Evolutionary conservation across 441 rosid species (phyloP), one percentile per base, ranked within the genome.

Genomic region (Caryocar brasiliense): DNA sequence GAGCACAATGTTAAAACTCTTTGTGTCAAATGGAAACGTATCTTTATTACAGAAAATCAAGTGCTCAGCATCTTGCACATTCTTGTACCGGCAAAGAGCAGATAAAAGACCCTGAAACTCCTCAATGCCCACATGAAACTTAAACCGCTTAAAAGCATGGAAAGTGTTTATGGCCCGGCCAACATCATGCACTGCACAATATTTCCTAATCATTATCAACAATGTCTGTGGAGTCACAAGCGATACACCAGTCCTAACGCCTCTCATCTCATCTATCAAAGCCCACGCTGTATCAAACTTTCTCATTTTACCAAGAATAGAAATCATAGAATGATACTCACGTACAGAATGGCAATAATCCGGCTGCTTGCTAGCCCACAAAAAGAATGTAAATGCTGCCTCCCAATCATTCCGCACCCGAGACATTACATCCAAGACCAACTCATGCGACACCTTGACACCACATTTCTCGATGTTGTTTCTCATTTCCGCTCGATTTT

Each of bases 61-160:
- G 57, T 86, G 96, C 73, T 81, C 97, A 26, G 99, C 97, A 47
- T 93, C 97, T 61, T 85, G 77, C 62, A 86, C 95, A 54, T 93
- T 86, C 82, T 86, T 89, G 53, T 93, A 89, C 15, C 89, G 73
- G 52, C 93, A 86, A 46, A 89, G 95, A 44, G 95, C 97, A 46
- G 96, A 89, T 2, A 88, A 74, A 54, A 89, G 81, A 65, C 85
- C 58, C 42, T 93, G 97, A 57, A 93, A 93, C 62, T 89, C 95
- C 40, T 81, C 93, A 18, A 86, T 78, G 51, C 77, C 74, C 59
- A 67, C 66, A 24, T 74, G 78, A 59, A 86, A 81, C 25, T 74
- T 72, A 54, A 83, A 86, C 44, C 66, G 68, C 76, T 73, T 93
- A 54, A 70, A 71, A 0, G 88, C 81, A 55, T 84, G 81, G 58